Base-by-base conservation (phyloP, 192 early-diverging fungal genomes). In the Gorgonomyces haynaldii region DNA sequence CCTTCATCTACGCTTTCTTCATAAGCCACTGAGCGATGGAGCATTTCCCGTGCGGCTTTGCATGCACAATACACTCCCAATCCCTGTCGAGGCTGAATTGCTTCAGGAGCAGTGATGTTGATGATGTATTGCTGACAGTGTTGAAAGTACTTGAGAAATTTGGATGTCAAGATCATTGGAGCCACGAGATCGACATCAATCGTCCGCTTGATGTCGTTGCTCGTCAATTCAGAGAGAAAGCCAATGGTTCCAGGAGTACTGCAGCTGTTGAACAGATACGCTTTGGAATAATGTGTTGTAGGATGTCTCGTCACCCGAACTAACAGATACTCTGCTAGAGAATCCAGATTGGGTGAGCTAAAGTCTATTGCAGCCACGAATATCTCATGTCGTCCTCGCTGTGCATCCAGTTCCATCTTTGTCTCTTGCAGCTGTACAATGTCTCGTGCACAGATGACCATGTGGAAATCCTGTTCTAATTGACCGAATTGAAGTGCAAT, bases 11-110 rank as follows among this genome's bases (percentile, higher is more conserved):
- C n/a, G n/a, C n/a, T n/a, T 41, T 41, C 39, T 3, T 41, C 39
- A 4, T 60, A n/a, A 10, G 86, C 88, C 1, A 85, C 67, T 0
- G 82, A 76, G 16, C 69, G 48, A 24, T 86, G 58, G 21, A 84
- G 62, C 69, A 80, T 76, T 48, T 93, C 83, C 13, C 90, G 74
- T 0, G 86, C 90, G 9, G 88, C 85, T 60, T 90, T 89, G 10
- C 71, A 73, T 0, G 81, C 66, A 3, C 81, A 76, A 59, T 93
- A 93, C 2, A 87, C 59, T 7, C 82, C 78, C 88, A 84, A 90
- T 59, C 85, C 72, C 22, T 84, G 60, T 51, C 77, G 84, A 2
- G 86, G 55, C 56, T 77, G 53, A n/a, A 90, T 63, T 21, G 53
- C 66, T 1, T 58, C 66, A 20, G 89, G 55, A 6, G 86, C 86